Evolutionary conservation across 228 moss, liverwort and hornwort genomes (phyloP), one percentile per base, ranked within the genome.

Genomic region (Sphagnum fallax): DNA sequence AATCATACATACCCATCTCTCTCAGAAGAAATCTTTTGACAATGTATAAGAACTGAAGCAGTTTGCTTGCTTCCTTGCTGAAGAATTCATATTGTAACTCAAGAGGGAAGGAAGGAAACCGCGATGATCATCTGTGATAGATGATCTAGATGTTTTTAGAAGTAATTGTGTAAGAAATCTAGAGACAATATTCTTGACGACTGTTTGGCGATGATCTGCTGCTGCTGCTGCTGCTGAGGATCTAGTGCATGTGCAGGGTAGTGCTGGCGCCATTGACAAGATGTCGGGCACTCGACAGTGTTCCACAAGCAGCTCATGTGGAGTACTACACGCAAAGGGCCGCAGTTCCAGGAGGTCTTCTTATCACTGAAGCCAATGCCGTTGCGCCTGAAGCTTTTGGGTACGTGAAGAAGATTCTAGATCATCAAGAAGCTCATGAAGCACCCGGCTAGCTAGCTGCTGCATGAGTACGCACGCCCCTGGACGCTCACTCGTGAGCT

Each of bases 261-360:
- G 88, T 92, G 65, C 64, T 91, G 78, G 91, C 90, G 52, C 94
- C 94, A 6, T 81, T 94, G 76, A 92, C 88, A 52, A 81, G 94
- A 69, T 90, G 89, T 61, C 90, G 94, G 59, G 86, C 94, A 10
- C 75, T 86, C 59, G 80, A 78, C 6, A 82, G 84, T 14, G 52
- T 69, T 13, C 84, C 90, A 0, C 94, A 92, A 77, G 61, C 76
- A 48, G 81, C 84, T 69, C 80, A 67, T 5, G 82, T 85, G 63
- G 65, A 86, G 63, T 80, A 94, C 72, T 94, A 94, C 61, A 5
- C 74, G 5, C 91, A 94, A 60, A 73, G 94, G 15, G 83, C 94
- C 14, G 86, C 91, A n/a, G 73, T 69, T 5, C 92, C 90, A 12
- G 94, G 94, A 0, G 32, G 32, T 32, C 71, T 94, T 58, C 82